Evolutionary conservation across 441 rosid species (phyloP), one percentile per base, ranked within the genome.

Genomic region (Geranium incanum): DNA sequence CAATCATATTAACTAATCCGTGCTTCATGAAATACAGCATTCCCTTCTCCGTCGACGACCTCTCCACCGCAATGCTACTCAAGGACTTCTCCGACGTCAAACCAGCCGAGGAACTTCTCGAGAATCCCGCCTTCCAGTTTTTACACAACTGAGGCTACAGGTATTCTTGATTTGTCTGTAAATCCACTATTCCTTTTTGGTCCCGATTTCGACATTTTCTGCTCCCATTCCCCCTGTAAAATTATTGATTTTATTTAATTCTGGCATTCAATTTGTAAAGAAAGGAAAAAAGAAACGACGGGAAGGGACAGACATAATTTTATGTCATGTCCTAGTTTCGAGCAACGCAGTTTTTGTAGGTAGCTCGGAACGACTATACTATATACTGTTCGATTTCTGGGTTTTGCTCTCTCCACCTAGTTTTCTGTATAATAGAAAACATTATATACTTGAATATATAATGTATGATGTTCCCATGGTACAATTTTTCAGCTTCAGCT

Each of bases 21-120:
- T 23, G n/a, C n/a, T 36, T 8, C 63, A 50, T 78, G n/a, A 18
- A 28, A 71, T n/a, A 71, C 87, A 90, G 98, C 86, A 96, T 93
- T 73, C 99, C 97, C 45, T 96, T 93, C 90, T 93, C 97, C 5
- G 84, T 86, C 0, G 97, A 93, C 36, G 99, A 96, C 78, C 89
- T 96, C 69, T 84, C 98, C 0, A 86, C 83, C 75, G 75, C 97
- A 59, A 75, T 95, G 77, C 87, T 86, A 87, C 97, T 85, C 79
- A 93, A 82, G 82, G 99, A 96, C 78, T 96, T 96, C 74, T 75
- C 83, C 48, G 97, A 88, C 36, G 93, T 93, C 76, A 81, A 81
- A 78, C 90, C 98, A 7, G 97, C 98, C 1, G 97, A 89, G 83
- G 97, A 88, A 73, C 97, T 96, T 70, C 71, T 83, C 55, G 95